Conservation (phyloP, 805 yeast species). For the Saturnispora ahearnii region DNA sequence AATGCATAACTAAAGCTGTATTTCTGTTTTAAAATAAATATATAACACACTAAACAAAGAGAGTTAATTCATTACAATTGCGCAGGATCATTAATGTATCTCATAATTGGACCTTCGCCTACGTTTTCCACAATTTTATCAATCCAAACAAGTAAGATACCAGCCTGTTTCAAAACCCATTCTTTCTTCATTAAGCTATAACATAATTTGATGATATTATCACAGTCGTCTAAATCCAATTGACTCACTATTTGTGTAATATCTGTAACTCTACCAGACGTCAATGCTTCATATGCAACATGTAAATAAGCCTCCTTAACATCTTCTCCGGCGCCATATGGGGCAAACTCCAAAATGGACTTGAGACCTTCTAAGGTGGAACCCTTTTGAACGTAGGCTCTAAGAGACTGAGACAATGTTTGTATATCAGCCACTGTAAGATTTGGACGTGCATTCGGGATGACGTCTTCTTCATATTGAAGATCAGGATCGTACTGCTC, state of each 20-base stretch:
- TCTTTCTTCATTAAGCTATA: constrained; percentile 77
- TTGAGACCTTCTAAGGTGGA: constrained; percentile 59
- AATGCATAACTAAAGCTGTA: not conserved
- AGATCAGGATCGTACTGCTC: constrained; percentile 85
- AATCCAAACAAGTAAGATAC: constrained; percentile 80
- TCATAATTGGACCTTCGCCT: constrained; percentile 83
- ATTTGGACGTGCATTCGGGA: constrained; percentile 32
- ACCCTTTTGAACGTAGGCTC: constrained; percentile 61
- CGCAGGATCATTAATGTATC: constrained; percentile 65
- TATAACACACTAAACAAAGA: not conserved
- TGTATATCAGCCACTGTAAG: constrained; percentile 47
- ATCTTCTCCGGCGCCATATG: constrained; percentile 64
- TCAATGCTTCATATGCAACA: constrained; percentile 62
- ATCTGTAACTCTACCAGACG: constrained; percentile 58
- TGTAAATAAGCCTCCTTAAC: constrained; percentile 44
- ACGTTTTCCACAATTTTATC: constrained; percentile 78
- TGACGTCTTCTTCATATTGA: constrained; percentile 27
- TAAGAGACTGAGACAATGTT: constrained; percentile 45
- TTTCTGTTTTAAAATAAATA: not conserved
- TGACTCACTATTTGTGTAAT: constrained; percentile 50
- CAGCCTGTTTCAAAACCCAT: constrained; percentile 79
- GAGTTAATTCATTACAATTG: constrained; percentile 9
- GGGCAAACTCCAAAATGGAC: constrained; percentile 61
- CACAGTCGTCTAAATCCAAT: constrained; percentile 58
- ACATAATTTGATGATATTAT: constrained; percentile 70